A percentile compares a stretch with the other conserved stretches of the same genome.
These are phyloP conservation scores for Malus hybrid DNA, from an alignment of 331 rosid species.

Conservation along the genomic window DNA sequence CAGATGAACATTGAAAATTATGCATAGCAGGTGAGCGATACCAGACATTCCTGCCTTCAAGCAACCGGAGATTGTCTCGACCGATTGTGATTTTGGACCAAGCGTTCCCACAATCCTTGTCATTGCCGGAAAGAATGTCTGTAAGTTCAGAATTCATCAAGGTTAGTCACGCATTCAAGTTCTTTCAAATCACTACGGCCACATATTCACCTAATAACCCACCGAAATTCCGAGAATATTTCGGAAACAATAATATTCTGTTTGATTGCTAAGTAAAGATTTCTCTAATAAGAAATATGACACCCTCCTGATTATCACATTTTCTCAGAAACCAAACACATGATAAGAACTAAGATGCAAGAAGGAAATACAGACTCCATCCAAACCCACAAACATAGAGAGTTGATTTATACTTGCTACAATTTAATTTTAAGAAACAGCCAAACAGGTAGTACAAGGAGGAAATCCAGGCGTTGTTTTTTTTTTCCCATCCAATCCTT, in stretches of 20 bases:
- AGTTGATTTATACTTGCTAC: too few species aligned
- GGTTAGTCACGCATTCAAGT: constrained; percentile 6
- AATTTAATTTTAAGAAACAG: neutral
- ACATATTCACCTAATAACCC: neutral
- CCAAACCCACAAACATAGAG: neutral
- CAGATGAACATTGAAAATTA: neutral
- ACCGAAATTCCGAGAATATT: neutral
- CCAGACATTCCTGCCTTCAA: constrained; percentile 92
- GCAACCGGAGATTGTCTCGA: constrained; percentile 61
- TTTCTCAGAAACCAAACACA: constrained; percentile 12
- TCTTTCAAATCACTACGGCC: neutral
- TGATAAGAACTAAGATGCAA: neutral
- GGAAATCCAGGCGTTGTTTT: neutral
- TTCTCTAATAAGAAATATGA: neutral
- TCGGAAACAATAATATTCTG: neutral
- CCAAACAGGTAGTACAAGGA: neutral
- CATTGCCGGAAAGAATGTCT: constrained; percentile 78
- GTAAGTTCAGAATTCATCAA: constrained; percentile 26
- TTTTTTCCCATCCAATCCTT: neutral
- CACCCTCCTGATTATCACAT: neutral
- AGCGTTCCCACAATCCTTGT: constrained; percentile 90
- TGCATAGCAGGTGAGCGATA: constrained; percentile 15
- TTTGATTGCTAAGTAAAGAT: neutral
- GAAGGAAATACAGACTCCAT: neutral
- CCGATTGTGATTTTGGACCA: constrained; percentile 75